Conservation (phyloP, 805 yeast genomes). For the Saccharomycopsis sp. region DNA sequence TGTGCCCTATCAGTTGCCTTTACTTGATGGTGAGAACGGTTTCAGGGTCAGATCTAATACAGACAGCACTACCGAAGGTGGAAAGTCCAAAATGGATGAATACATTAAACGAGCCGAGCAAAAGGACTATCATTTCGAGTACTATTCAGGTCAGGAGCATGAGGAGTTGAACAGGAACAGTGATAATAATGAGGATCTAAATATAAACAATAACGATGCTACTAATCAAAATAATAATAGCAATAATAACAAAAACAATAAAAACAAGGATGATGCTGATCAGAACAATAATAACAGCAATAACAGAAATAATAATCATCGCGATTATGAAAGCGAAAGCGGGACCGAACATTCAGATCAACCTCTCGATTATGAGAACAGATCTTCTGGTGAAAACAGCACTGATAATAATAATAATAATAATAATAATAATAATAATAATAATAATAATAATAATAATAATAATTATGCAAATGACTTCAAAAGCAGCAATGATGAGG, state of each 20-base stretch:
- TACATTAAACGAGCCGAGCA: conserved; percentile 76
- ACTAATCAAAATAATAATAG: conserved; percentile 15
- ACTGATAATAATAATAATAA: no score
- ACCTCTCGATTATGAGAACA: background rate
- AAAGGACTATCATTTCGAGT: conserved; percentile 87
- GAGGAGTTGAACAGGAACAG: conserved; percentile 49
- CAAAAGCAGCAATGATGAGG: conserved; percentile 31
- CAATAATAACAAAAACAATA: conserved; percentile 25
- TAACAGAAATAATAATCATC: background rate
- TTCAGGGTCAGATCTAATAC: conserved; percentile 65
- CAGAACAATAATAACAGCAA: background rate
- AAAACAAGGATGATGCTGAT: conserved; percentile 12
- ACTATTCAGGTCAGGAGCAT: conserved; percentile 55
- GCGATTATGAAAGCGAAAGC: conserved; percentile 20
- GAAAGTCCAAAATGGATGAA: conserved; percentile 54
- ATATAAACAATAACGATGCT: conserved; percentile 31
- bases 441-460: conserved; percentile 7
- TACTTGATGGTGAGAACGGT: conserved; percentile 78
- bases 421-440: conserved; percentile 20
- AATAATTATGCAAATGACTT: conserved; percentile 26
- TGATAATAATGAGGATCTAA: conserved; percentile 44
- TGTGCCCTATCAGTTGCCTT: conserved; percentile 81
- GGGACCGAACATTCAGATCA: conserved; percentile 29
- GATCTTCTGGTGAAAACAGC: background rate
- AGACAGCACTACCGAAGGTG: conserved; percentile 34